These are phyloP conservation scores for Phlyctochytrium bullatum DNA, from an alignment of 192 early-diverging fungal genomes.

Conservation along the genomic window DNA sequence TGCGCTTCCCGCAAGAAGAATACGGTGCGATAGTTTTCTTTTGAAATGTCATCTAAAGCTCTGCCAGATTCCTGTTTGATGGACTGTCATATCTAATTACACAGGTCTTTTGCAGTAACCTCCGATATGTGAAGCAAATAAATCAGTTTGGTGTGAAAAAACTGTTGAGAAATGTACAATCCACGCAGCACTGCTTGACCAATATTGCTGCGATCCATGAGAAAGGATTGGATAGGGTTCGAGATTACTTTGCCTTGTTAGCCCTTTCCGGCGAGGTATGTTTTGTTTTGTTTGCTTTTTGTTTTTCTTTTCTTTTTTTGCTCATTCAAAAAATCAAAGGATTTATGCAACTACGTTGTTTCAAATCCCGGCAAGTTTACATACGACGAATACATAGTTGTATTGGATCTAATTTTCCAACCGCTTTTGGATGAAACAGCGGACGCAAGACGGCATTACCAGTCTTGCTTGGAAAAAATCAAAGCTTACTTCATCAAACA, in stretches of 20 bases:
- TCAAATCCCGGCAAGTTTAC: conserved; percentile 59
- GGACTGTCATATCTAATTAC: conserved; percentile 76
- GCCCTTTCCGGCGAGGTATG: conserved; percentile 51
- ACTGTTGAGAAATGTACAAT: conserved; percentile 79
- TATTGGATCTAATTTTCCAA: conserved; percentile 66
- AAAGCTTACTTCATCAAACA: conserved; percentile 30
- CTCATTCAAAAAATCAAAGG: conserved; percentile 36
- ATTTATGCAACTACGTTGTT: conserved; percentile 55
- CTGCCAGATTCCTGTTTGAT: conserved; percentile 73
- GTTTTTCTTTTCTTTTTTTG: background rate
- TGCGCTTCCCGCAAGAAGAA: conserved; percentile 59
- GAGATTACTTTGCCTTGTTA: conserved; percentile 74
- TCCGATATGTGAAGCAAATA: conserved; percentile 61
- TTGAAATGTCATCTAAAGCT: background rate
- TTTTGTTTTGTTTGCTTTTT: background rate
- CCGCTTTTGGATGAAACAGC: conserved; percentile 20
- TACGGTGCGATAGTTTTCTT: background rate
- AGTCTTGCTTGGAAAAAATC: conserved; percentile 16
- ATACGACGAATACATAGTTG: conserved; percentile 78
- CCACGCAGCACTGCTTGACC: conserved; percentile 84
- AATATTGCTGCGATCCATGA: conserved; percentile 69
- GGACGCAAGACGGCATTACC: conserved; percentile 6
- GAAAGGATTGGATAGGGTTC: conserved; percentile 64
- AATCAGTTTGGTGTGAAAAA: conserved; percentile 71
- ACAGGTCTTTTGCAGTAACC: conserved; percentile 64